Evolutionary conservation across 495 filamentous ascomycete genomes (phyloP), one percentile per base, ranked within the genome.

Genomic region (Talaromyces ruber): DNA sequence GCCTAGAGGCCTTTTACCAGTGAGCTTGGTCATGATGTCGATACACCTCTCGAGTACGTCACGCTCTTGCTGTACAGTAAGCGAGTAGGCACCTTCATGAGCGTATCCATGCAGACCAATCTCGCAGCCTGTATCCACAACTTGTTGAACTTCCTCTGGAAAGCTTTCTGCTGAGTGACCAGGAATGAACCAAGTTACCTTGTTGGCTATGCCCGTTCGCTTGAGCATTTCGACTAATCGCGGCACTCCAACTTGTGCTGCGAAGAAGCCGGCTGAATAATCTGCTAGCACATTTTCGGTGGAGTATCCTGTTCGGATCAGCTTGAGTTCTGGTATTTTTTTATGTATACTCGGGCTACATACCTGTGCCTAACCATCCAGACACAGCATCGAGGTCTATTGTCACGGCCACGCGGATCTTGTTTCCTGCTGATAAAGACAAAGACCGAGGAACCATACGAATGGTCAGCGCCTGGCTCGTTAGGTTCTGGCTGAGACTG

Each of bases 121-220:
- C 64, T 88, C 84, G n/a, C 73, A 76, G 3, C 83, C 83, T 24
- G 77, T 78, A 0, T 81, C 76, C 3, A 86, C 72, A 37, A 88
- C 82, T 24, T 74, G 71, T 32, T 76, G 72, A 3, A 81, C 79
- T 61, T 82, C 74, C 1, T 76, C 71, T 0, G 82, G 83, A 67
- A 87, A 88, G 14, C 76, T 84, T 63, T 88, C 85, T 59, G 82
- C 76, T 1, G 81, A 83, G 68, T 88, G 84, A 7, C 85, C 84
- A 0, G 85, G 85, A 22, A 88, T 79, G 64, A 86, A 86, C 85
- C 85, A 88, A 4, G 84, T 85, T 18, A 82, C 74, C 29, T 79
- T 78, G 5, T 82, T 72, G 5, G 79, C 70, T 37, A 87, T 76
- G 9, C 67, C 67, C 45, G 81, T 75, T 64, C 82, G 84, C 29